Base-by-base conservation (phyloP, 2,329 filamentous ascomycete genomes). In the Fusarium metavorans region DNA sequence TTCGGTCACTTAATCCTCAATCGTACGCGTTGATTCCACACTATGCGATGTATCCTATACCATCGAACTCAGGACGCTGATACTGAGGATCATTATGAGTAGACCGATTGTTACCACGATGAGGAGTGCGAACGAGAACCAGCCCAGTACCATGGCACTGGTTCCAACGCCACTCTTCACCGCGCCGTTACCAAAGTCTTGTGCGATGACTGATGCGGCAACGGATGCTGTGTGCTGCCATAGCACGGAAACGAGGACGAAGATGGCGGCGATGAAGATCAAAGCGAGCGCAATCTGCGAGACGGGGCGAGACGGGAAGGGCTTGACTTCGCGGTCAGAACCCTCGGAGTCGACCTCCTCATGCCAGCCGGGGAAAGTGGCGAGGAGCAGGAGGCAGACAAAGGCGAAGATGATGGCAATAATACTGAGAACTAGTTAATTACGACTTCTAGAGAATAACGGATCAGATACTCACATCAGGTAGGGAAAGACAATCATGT, bases 401-500 rank as follows among this genome's bases (percentile, higher is more conserved):
- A 98, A 98, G 77, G 97, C 95, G 80, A 99, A 95, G 82, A 99
- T 94, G 81, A 98, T 95, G 81, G 97, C 97, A 80, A 99, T 95
- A 87, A 99, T 99, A 74, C 94, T 97, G 32, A 56, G 6, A 25
- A 18, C 6, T 4, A 11, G 66, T 76, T 37, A 77, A 70, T 25
- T 32, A 10, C 11, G 4, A 3, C 18, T 18, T 11, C 11, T 10
- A 20, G 58, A 23, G 10, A 11, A 14, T 10, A 4, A 35, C 7
- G 5, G 2, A 32, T 23, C 4, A 16, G 2, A n/a, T 18, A 87
- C 94, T 87, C 84, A 97, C 93, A 99, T 92, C 23, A 99, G 87
- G 81, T 98, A 99, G 11, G 97, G 97, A 82, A 99, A 99, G 52
- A 99, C 96, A 82, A 99, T 97, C 85, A 95, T 96, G 83, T 98